phyloP scores from a whole-genome alignment of 2,329 filamentous ascomycete species.

The Fusarium devonianum region DNA sequence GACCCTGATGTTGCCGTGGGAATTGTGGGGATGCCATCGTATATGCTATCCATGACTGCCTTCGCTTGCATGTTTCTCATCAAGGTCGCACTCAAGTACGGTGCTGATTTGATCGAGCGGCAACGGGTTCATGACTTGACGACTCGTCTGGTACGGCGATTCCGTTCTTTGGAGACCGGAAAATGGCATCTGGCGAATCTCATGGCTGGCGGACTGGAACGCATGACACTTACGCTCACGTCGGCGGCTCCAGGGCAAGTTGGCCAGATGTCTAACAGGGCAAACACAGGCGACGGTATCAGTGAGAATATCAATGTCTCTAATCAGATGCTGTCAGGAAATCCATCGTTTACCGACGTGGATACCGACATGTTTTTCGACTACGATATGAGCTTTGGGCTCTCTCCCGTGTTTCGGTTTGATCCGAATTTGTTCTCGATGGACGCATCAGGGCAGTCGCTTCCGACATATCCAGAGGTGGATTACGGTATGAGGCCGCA shows the following conservation, averaged over 20 bases:
- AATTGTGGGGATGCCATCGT: conserved; percentile 56
- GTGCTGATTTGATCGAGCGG: conserved; percentile 52
- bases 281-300: conserved; percentile 13
- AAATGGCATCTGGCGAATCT: conserved; percentile 57
- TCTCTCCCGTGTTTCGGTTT: conserved; percentile 41
- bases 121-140: conserved; percentile 50
- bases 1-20: conserved; percentile 52
- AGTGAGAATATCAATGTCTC: conserved; percentile 29
- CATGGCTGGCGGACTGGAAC: conserved; percentile 57
- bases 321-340: conserved; percentile 27
- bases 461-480: conserved; percentile 37
- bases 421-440: conserved; percentile 39
- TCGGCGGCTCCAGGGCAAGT: conserved; percentile 23
- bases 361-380: conserved; percentile 41
- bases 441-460: conserved; percentile 35
- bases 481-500: conserved; percentile 33
- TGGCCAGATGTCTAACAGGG: conserved; percentile 7
- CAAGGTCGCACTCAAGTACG: conserved; percentile 55
- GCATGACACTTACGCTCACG: conserved; percentile 43
- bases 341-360: conserved; percentile 36
- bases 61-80: conserved; percentile 61
- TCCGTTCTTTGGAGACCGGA: conserved; percentile 51
- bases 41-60: conserved; percentile 60
- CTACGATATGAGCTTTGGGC: conserved; percentile 43
- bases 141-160: conserved; percentile 49